These are phyloP conservation scores for Raphanus hybrid DNA, from an alignment of 441 rosid genomes.

Conservation along the genomic window DNA sequence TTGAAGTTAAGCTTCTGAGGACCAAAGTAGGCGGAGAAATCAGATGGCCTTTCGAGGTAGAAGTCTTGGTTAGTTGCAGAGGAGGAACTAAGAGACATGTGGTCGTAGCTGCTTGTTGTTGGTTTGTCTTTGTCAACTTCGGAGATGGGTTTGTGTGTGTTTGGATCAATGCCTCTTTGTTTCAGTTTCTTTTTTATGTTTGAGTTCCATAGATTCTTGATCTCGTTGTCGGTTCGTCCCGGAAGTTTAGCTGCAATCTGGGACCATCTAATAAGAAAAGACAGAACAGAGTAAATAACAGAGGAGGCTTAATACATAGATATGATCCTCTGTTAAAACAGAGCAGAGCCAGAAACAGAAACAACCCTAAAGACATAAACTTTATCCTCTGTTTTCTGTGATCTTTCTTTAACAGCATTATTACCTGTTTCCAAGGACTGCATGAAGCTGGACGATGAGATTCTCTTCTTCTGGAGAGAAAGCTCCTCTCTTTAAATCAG, in stretches of 20 bases:
- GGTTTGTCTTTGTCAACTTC: constrained; percentile 48
- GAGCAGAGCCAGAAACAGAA: constrained; percentile 16
- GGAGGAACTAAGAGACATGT: constrained; percentile 46
- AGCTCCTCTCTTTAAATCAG: constrained; percentile 89
- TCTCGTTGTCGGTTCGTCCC: constrained; percentile 84
- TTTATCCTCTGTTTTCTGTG: constrained; percentile 25
- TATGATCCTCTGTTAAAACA: constrained; percentile 34
- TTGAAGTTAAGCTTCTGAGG: constrained; percentile 58
- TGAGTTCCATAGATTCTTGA: constrained; percentile 86
- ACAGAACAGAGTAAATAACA: constrained; percentile 8
- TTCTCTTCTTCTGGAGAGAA: constrained; percentile 79
- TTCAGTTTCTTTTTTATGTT: constrained; percentile 79
- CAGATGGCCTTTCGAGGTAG: constrained; percentile 52
- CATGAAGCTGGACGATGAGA: constrained; percentile 76
- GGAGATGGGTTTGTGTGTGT: constrained; percentile 72
- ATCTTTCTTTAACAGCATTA: background rate
- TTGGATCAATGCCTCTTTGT: constrained; percentile 80
- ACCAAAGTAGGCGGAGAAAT: constrained; percentile 49
- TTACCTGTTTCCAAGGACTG: constrained; percentile 79
- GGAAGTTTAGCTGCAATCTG: constrained; percentile 82
- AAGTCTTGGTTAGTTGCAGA: constrained; percentile 52
- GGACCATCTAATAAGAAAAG: constrained; percentile 63
- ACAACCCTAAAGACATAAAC: constrained; percentile 1
- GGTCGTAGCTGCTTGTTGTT: constrained; percentile 33
- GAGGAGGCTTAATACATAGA: background rate